A percentile compares a stretch with the other conserved stretches of the same genome.
phyloP scores from a whole-genome alignment of 257 asterid species.

The Lavandula angustifolia region DNA sequence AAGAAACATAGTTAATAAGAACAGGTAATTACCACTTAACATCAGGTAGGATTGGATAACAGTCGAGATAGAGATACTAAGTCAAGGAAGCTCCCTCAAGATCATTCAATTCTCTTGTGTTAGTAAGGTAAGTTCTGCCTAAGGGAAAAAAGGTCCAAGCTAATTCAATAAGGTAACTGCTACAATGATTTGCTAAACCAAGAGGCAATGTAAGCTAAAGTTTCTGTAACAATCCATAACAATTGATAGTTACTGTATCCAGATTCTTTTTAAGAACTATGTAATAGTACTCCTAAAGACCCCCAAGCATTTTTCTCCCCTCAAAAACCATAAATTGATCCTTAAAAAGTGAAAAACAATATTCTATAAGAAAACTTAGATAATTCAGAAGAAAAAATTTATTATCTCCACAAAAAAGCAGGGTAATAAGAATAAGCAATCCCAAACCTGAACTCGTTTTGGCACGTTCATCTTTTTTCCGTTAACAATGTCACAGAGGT shows the following conservation, averaged over 20 bases:
- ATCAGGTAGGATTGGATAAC: background rate
- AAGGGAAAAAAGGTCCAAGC: background rate
- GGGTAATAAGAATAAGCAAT: constrained; percentile 8
- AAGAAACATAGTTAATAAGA: background rate
- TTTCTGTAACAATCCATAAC: background rate
- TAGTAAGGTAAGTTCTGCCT: background rate
- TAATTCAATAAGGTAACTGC: background rate
- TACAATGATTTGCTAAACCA: background rate
- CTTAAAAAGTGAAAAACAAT: background rate
- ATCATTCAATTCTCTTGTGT: background rate
- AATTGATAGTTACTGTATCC: background rate
- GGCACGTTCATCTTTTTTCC: constrained; percentile 68
- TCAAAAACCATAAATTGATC: constrained; percentile 9
- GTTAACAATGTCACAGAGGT: constrained; percentile 55
- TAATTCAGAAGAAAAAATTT: background rate
- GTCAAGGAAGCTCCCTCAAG: background rate
- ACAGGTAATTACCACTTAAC: background rate
- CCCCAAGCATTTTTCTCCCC: background rate
- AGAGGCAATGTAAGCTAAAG: background rate
- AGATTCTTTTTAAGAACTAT: background rate
- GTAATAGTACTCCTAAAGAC: constrained; percentile 7
- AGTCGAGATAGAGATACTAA: constrained; percentile 8
- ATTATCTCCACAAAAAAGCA: background rate
- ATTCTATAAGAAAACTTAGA: constrained; percentile 1
- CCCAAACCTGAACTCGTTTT: constrained; percentile 60